phyloP scores from a whole-genome alignment of 768 basidiomycete genomes.

The Phylloporus arenicola region DNA sequence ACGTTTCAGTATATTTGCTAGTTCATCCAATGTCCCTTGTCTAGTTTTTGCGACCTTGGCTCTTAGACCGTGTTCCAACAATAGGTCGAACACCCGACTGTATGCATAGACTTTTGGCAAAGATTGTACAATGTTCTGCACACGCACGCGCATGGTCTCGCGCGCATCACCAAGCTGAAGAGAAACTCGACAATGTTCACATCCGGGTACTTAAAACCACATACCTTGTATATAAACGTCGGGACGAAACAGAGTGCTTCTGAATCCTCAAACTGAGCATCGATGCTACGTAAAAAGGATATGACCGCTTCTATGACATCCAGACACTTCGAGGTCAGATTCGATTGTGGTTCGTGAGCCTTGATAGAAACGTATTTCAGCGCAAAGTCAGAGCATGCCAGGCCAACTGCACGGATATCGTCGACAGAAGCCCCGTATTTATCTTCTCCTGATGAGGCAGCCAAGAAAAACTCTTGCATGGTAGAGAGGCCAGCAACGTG shows the following conservation, averaged over 20 bases:
- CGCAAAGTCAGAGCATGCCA: constrained; percentile 87
- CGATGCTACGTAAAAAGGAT: constrained; percentile 62
- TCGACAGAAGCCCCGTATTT: constrained; percentile 40
- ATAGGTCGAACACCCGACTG: constrained; percentile 82
- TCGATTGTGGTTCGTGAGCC: constrained; percentile 86
- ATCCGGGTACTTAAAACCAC: background rate
- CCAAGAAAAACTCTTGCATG: constrained; percentile 71
- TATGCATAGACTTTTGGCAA: constrained; percentile 90
- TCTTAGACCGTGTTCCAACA: constrained; percentile 84
- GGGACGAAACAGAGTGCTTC: constrained; percentile 89
- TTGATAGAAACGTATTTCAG: constrained; percentile 93
- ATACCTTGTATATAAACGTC: constrained; percentile 83
- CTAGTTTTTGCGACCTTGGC: constrained; percentile 91
- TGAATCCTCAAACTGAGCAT: constrained; percentile 76
- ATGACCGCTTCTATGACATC: constrained; percentile 81
- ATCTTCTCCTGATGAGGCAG: constrained; percentile 52
- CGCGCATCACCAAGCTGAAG: constrained; percentile 86
- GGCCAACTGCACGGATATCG: constrained; percentile 55
- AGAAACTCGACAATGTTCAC: constrained; percentile 1
- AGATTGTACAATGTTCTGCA: constrained; percentile 78
- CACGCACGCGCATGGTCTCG: constrained; percentile 72
- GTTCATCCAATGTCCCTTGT: constrained; percentile 80
- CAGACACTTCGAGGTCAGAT: constrained; percentile 79
- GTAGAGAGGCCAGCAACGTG: constrained; percentile 70
- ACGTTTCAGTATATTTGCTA: constrained; percentile 69